phyloP scores from a whole-genome alignment of 345 rosid genomes.

The thale cress (Arabidopsis thaliana) region TAIR10.1 NC_003074.8:2721001-2721500 shows the following conservation, averaged over 20 bases:
- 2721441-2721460: constrained; percentile 87
- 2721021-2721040: constrained; percentile 93
- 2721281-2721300: constrained; percentile 91
- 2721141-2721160: constrained; percentile 81
- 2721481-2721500: constrained; percentile 77
- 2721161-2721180: constrained; percentile 92
- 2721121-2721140: constrained; percentile 89
- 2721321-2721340: constrained; percentile 80
- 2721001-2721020: constrained; percentile 70
- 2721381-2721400: constrained; percentile 87
- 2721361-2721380: constrained; percentile 99
- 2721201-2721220: constrained; percentile 77
- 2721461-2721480: constrained; percentile 66
- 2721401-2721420: constrained; percentile 81
- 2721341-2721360: constrained; percentile 78
- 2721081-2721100: constrained; percentile 83
- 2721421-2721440: constrained; percentile 96
- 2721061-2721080: constrained; percentile 96
- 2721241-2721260: constrained; percentile 94
- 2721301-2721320: constrained; percentile 82
- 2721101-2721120: constrained; percentile 86
- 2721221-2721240: constrained; percentile 86
- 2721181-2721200: constrained; percentile 96
- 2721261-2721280: constrained; percentile 93
- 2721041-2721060: constrained; percentile 98